phyloP scores from a whole-genome alignment of 352 stramenopile species.

The Globisporangium rhizosaccharum region DNA sequence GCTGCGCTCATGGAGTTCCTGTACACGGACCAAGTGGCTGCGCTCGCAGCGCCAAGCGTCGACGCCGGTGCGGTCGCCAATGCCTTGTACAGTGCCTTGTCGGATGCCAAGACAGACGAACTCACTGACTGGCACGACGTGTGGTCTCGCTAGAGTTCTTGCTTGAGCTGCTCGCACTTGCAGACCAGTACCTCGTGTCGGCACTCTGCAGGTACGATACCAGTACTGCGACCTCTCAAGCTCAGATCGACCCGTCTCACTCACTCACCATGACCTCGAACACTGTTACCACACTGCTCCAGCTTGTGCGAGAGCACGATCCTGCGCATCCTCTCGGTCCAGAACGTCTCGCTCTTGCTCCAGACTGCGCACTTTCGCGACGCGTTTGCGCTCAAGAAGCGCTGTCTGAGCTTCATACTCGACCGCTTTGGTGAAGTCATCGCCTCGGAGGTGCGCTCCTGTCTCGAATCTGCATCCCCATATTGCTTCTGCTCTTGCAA shows the following conservation, averaged over 20 bases:
- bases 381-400: slow-evolving; percentile 64
- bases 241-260: no score
- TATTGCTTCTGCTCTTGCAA: no score
- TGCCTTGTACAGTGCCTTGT: no score
- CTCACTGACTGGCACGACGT: neutral
- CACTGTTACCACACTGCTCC: neutral
- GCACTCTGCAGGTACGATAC: slow-evolving; percentile 43
- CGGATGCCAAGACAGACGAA: neutral
- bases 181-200: slow-evolving; percentile 84
- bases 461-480: no score
- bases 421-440: slow-evolving; percentile 79
- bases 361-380: slow-evolving; percentile 71
- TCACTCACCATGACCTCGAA: neutral
- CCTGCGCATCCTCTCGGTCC: slow-evolving; percentile 52
- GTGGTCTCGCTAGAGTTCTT: slow-evolving; percentile 47
- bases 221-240: neutral
- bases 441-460: slow-evolving; percentile 37
- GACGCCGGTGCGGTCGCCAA: slow-evolving; percentile 27
- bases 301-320: slow-evolving; percentile 76
- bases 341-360: slow-evolving; percentile 77
- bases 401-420: slow-evolving; percentile 79
- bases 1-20: slow-evolving; percentile 83
- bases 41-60: slow-evolving; percentile 26
- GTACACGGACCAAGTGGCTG: slow-evolving; percentile 80
- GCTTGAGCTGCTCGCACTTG: slow-evolving; percentile 72